Conservation (phyloP, 2,329 filamentous ascomycete species). For the Rhynchosporium graminicola region DNA sequence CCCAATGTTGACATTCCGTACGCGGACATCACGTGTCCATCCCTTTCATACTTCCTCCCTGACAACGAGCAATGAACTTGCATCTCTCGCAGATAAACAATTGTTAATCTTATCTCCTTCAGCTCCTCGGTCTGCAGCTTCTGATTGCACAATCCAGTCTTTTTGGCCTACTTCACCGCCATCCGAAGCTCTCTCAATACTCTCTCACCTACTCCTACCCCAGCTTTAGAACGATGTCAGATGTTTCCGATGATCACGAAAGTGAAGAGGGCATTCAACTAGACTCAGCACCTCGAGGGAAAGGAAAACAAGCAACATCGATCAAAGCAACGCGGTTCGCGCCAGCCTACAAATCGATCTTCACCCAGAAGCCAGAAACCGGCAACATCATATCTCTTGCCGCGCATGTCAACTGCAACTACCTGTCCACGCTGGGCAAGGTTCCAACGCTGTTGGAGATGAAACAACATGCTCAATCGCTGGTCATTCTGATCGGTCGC, state of each 20-base stretch:
- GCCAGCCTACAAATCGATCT: slow-evolving; percentile 25
- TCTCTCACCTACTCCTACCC: no score
- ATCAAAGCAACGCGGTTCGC: slow-evolving; percentile 20
- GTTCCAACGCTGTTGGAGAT: slow-evolving; percentile 57
- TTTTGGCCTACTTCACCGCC: neutral
- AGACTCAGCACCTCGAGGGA: no score
- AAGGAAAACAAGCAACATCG: neutral
- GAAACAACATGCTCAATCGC: slow-evolving; percentile 61
- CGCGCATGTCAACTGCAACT: slow-evolving; percentile 57
- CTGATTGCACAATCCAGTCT: neutral
- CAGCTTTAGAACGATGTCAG: no score
- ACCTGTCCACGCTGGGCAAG: slow-evolving; percentile 53
- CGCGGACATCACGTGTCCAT: neutral
- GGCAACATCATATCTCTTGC: slow-evolving; percentile 4
- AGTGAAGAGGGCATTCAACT: neutral
- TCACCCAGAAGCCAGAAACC: slow-evolving; percentile 13
- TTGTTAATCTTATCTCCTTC: neutral
- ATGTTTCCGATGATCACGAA: neutral
- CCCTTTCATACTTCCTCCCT: neutral
- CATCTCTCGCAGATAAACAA: neutral
- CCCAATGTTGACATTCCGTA: slow-evolving; percentile 3
- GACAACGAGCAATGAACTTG: neutral
- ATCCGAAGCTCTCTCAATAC: neutral
- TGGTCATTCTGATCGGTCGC: slow-evolving; percentile 53
- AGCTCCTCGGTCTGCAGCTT: neutral